Conservation (phyloP, 2,329 filamentous ascomycete species). For the Aspergillus puulaauensis region DNA sequence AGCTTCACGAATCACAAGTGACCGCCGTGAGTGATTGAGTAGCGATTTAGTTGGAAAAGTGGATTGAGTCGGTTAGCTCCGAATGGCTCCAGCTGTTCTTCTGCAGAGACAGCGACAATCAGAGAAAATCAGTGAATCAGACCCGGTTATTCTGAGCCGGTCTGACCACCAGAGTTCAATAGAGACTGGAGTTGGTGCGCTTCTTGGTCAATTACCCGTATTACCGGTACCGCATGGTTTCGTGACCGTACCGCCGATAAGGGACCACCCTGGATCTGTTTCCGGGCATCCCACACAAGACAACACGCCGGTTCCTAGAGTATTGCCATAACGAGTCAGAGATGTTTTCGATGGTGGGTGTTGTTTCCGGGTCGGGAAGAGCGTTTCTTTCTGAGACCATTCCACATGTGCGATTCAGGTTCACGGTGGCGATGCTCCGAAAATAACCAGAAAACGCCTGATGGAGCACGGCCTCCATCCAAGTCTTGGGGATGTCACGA, state of each 20-base stretch:
- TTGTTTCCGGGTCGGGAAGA: not conserved
- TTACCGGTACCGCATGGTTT: not conserved
- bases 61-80: not conserved
- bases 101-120: not conserved
- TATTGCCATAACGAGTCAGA: not conserved
- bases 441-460: not conserved
- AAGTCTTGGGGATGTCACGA: not conserved
- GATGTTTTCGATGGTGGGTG: not conserved
- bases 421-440: not conserved
- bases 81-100: not conserved
- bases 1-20: not conserved
- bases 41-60: not conserved
- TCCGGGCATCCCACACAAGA: not conserved
- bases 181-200: not conserved
- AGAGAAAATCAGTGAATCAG: too few species aligned
- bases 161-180: too few species aligned
- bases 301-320: not conserved
- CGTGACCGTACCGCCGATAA: not conserved
- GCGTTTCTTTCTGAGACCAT: not conserved
- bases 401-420: not conserved
- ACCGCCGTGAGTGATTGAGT: not conserved
- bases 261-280: not conserved
- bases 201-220: not conserved
- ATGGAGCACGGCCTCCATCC: not conserved
- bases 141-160: too few species aligned